Conservation (phyloP, 768 basidiomycete species). For the Cystofilobasidium macerans region DNA sequence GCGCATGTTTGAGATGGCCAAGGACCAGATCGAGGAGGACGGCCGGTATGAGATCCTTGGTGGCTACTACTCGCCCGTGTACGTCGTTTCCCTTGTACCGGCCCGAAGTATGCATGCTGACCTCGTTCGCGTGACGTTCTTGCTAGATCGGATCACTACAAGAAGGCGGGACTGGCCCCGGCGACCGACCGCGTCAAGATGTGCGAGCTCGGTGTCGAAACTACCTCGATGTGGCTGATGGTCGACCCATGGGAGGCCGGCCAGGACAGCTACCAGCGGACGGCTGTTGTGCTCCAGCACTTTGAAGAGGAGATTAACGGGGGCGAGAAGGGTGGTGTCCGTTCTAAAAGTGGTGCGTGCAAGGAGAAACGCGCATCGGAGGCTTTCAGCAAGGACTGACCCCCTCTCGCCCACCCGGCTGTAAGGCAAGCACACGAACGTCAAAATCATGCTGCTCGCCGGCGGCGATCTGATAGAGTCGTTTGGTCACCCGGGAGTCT, state of each 20-base stretch:
- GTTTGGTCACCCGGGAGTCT: conserved; percentile 97
- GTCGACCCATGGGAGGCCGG: conserved; percentile 97
- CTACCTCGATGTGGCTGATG: conserved; percentile 90
- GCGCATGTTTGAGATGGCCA: conserved; percentile 99
- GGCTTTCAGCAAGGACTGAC: too few species aligned
- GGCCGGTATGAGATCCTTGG: conserved; percentile 92
- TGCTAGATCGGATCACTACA: conserved; percentile 50
- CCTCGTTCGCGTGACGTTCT: not conserved
- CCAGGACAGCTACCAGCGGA: conserved; percentile 78
- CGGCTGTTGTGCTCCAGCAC: conserved; percentile 93
- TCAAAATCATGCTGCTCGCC: conserved; percentile 84
- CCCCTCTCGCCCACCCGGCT: not conserved
- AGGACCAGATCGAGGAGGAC: conserved; percentile 75
- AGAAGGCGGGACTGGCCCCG: conserved; percentile 85
- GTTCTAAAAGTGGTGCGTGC: conserved; percentile 47
- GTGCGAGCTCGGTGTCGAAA: conserved; percentile 67
- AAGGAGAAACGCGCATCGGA: not conserved
- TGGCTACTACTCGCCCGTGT: conserved; percentile 89
- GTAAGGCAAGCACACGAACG: conserved; percentile 48
- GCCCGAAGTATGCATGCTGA: not conserved
- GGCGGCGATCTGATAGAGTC: conserved; percentile 97
- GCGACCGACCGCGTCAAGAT: conserved; percentile 71
- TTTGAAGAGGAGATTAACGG: conserved; percentile 91
- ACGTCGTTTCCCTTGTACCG: conserved; percentile 4
- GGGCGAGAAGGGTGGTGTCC: conserved; percentile 52